Evolutionary conservation across 2,329 filamentous ascomycete species (phyloP).

Genomic region (Aureobasidium pullulans): DNA sequence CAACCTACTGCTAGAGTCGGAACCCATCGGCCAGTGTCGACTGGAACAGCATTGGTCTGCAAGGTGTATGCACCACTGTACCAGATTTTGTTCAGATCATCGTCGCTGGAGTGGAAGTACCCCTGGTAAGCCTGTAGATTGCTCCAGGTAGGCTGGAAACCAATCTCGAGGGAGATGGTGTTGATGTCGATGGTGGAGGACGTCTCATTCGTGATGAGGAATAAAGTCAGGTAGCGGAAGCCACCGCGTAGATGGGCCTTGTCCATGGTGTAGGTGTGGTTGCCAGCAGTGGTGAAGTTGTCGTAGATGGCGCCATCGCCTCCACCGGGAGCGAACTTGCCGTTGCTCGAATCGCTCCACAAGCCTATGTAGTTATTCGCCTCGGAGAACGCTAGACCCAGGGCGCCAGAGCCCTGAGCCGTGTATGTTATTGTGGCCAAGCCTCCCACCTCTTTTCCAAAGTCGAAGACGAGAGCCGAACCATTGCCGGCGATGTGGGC

Average conservation of each 20-base stretch:
- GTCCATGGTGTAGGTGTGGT: slow-evolving; percentile 38
- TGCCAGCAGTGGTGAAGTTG: slow-evolving; percentile 28
- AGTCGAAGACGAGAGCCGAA: slow-evolving; percentile 51
- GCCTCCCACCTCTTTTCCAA: slow-evolving; percentile 52
- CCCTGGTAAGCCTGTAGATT: slow-evolving; percentile 33
- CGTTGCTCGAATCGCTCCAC: slow-evolving; percentile 37
- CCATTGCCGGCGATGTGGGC: slow-evolving; percentile 39
- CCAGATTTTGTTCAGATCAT: slow-evolving; percentile 50
- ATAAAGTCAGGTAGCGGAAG: slow-evolving; percentile 47
- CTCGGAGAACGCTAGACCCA: slow-evolving; percentile 37
- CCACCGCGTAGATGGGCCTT: slow-evolving; percentile 42
- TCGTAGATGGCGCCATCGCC: slow-evolving; percentile 40
- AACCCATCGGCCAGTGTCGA: slow-evolving; percentile 24
- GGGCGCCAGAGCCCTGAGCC: slow-evolving; percentile 29
- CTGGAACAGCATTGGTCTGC: slow-evolving; percentile 31
- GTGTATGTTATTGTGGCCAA: slow-evolving; percentile 47
- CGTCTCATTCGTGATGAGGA: slow-evolving; percentile 31
- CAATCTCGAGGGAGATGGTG: slow-evolving; percentile 37
- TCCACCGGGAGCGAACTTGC: slow-evolving; percentile 23
- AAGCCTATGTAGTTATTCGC: slow-evolving; percentile 38
- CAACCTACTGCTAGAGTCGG: slow-evolving; percentile 19
- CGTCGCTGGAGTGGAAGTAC: slow-evolving; percentile 30
- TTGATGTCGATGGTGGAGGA: slow-evolving; percentile 31
- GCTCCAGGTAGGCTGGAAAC: slow-evolving; percentile 45
- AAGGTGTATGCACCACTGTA: slow-evolving; percentile 43